Conservation (phyloP, 129 eudicot genomes). For the Erigeron canadensis region DNA sequence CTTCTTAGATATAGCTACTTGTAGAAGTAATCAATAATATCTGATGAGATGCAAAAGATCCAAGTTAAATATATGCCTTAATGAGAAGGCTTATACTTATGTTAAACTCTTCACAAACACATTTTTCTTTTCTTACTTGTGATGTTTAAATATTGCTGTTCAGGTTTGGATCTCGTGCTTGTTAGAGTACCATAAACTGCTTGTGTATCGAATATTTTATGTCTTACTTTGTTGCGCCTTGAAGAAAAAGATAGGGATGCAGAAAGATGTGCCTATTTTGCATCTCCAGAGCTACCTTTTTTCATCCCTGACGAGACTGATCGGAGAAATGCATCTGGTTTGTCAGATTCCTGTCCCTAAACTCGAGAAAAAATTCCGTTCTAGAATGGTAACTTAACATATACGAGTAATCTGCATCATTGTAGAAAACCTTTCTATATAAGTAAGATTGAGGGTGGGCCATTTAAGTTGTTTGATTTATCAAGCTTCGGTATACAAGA, state of each 20-base stretch:
- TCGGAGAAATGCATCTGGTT: neutral
- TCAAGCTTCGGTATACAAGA: slow-evolving; percentile 5
- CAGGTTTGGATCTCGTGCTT: slow-evolving; percentile 25
- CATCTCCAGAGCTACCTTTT: slow-evolving; percentile 7
- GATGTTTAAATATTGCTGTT: slow-evolving; percentile 15
- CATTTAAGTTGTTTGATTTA: neutral
- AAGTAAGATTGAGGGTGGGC: slow-evolving; percentile 5
- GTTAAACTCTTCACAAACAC: no score
- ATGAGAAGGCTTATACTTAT: no score
- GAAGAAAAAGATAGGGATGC: slow-evolving; percentile 40
- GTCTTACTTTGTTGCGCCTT: slow-evolving; percentile 24
- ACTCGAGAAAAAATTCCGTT: neutral
- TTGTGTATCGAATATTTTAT: neutral
- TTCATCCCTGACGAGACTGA: slow-evolving; percentile 38
- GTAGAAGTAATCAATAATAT: no score
- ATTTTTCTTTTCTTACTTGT: neutral
- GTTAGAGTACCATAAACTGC: slow-evolving; percentile 1
- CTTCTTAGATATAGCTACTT: no score
- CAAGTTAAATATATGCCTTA: no score
- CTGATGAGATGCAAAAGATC: no score
- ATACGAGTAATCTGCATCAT: slow-evolving; percentile 27
- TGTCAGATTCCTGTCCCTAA: slow-evolving; percentile 9
- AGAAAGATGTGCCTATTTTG: slow-evolving; percentile 38
- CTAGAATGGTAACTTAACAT: neutral
- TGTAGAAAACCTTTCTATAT: neutral